Evolutionary conservation across 2,329 filamentous ascomycete species (phyloP).

Genomic region (Neonectria sp.): DNA sequence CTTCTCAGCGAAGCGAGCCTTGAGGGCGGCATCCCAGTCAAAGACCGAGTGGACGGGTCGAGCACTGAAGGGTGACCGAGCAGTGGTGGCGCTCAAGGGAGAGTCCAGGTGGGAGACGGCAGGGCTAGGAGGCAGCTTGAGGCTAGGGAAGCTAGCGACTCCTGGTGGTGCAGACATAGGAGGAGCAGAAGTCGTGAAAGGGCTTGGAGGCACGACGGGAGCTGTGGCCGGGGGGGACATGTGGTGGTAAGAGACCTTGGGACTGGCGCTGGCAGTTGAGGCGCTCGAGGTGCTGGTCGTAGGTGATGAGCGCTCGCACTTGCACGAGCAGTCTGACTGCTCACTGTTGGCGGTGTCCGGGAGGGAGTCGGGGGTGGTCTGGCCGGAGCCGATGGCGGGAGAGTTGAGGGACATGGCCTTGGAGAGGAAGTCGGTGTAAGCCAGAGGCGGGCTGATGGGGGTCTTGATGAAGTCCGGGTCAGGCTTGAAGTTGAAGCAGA

Average conservation of each 20-base stretch:
- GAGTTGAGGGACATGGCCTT: slow-evolving; percentile 85
- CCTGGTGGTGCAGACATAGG: slow-evolving; percentile 74
- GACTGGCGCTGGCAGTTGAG: slow-evolving; percentile 56
- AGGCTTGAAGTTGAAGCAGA: slow-evolving; percentile 57
- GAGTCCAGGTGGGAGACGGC: slow-evolving; percentile 78
- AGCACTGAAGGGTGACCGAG: slow-evolving; percentile 82
- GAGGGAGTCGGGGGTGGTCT: slow-evolving; percentile 63
- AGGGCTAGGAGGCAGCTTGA: slow-evolving; percentile 85
- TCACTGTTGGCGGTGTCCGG: slow-evolving; percentile 72
- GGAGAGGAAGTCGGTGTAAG: slow-evolving; percentile 90
- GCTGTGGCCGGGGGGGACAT: slow-evolving; percentile 55
- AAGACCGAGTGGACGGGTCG: slow-evolving; percentile 77
- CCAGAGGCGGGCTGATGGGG: slow-evolving; percentile 90
- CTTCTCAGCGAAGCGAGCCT: slow-evolving; percentile 75
- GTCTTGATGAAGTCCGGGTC: slow-evolving; percentile 79
- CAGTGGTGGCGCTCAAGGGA: slow-evolving; percentile 73
- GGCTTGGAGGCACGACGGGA: slow-evolving; percentile 61
- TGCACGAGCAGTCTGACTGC: slow-evolving; percentile 70
- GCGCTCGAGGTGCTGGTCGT: slow-evolving; percentile 38
- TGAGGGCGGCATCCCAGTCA: slow-evolving; percentile 83
- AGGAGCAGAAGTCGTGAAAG: slow-evolving; percentile 62
- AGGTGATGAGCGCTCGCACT: slow-evolving; percentile 67
- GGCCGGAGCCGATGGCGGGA: slow-evolving; percentile 70
- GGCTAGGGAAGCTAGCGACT: slow-evolving; percentile 73
- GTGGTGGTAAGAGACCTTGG: slow-evolving; percentile 45